phyloP scores from a whole-genome alignment of 768 basidiomycete species.

The Ramaria rubella region DNA sequence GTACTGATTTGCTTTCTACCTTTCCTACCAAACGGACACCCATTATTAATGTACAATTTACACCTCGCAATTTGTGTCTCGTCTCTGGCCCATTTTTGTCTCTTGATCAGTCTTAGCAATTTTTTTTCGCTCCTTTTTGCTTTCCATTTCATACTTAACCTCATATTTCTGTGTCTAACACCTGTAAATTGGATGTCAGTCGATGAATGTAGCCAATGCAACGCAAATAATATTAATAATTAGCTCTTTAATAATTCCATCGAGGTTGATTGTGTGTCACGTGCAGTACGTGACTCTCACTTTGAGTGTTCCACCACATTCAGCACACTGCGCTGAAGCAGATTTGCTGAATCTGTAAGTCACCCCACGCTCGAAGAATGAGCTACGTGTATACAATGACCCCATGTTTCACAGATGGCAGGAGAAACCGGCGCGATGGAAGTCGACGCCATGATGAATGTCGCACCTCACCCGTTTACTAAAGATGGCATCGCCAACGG shows the following conservation, averaged over 20 bases:
- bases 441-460: background rate
- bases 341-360: too few species aligned
- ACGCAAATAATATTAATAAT: too few species aligned
- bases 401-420: background rate
- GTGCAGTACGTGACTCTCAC: constrained; percentile 1
- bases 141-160: background rate
- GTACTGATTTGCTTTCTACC: constrained; percentile 79
- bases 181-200: background rate
- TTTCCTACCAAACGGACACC: constrained; percentile 97
- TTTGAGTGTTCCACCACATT: background rate
- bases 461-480: background rate
- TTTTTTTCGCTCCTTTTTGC: background rate
- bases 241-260: too few species aligned
- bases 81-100: constrained; percentile 72
- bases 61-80: constrained; percentile 87
- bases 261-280: background rate
- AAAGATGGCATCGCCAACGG: background rate
- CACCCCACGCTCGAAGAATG: too few species aligned
- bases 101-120: constrained; percentile 42
- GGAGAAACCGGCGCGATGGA: constrained; percentile 7
- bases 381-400: too few species aligned
- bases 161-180: background rate
- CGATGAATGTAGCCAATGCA: too few species aligned
- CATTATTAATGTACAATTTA: constrained; percentile 87
- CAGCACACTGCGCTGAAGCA: too few species aligned